Evolutionary conservation across 495 filamentous ascomycete genomes (phyloP), one percentile per base, ranked within the genome.

Genomic region (Penicillium herquei): DNA sequence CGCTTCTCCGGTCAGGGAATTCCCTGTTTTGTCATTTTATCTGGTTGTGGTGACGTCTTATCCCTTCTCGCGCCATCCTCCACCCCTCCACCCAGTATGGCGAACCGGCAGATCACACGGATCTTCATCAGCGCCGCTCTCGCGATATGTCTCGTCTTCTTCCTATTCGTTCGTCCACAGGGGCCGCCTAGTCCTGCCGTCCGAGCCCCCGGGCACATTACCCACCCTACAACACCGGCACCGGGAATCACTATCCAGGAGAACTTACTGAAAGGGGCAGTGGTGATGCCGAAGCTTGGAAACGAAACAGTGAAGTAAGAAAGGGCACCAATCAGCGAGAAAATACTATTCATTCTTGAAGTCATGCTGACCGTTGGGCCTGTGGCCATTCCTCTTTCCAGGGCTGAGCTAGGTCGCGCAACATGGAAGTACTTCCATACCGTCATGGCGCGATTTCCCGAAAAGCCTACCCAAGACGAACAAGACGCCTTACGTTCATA

Each of bases 351-450:
- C 1, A n/a, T 30, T 21, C 21, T 34, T n/a, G 33, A 33, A 49
- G 39, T 49, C 49, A 30, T 34, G 48, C 51, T 51, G 39, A 52
- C 51, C 30, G 21, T 31, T 44, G 50, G 34, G 51, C 11, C 47
- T 45, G 17, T 16, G 45, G 3, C 13, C 32, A 26, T 33, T 42
- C 12, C 6, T 41, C 13, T 42, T 43, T 53, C 14, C 62, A 93
- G 89, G 74, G 92, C 89, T 47, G 91, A 96, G 74, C 80, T 96
- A 14, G 92, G 92, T 55, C 87, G 90, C 61, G 86, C 91, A 26
- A 85, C 89, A 17, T 96, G 91, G 92, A 91, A 92, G 65, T 84
- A 96, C 60, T 84, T 98, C 64, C 94, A 98, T 72, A 98, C 95
- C 1, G 94, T 90, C 69, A 91, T 98, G 82, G 88, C 91, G 35